Base-by-base conservation (phyloP, 495 filamentous ascomycete species). In the Penicillium crystallinum region DNA sequence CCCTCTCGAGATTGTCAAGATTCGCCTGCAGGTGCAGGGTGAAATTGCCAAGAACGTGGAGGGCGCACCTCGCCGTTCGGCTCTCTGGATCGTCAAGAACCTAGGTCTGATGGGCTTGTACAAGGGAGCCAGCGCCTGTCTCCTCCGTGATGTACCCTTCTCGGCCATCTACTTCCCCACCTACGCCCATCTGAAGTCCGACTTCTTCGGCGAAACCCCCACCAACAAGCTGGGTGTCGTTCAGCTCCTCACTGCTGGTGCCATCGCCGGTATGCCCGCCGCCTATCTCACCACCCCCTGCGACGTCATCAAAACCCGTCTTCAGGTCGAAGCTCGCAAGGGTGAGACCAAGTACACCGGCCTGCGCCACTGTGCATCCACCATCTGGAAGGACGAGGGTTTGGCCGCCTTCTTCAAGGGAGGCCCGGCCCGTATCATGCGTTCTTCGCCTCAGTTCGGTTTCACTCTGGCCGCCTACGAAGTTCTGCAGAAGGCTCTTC, bases 161-260 rank as follows among this genome's bases (percentile, higher is more conserved):
- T 96, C 91, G 38, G 91, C 90, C 52, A 98, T 98, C 64, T 98
- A 98, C 75, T 98, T 98, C 83, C 92, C 95, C 9, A 88, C 89
- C 18, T 98, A 98, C 74, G 85, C 82, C 54, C 93, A 98, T 67
- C 74, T 98, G 46, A 98, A 98, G 77, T 79, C 82, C 60, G 93
- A 96, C 70, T 77, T 88, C 64, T 97, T 97, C 61, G 93, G 93
- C 69, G 93, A 98, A 70, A 81, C 84, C 10, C 77, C 78, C n/a
- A 88, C 82, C 40, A 90, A 96, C 75, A 91, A 89, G 67, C 88
- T 98, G 36, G 91, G 93, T 29, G 80, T 98, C 43, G 55, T 96
- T 19, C 93, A 97, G 70, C 87, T 98, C 47, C 82, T 98, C 8
- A 92, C 89, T 2, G 90, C 93, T 9, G 93, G 95, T 71, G 93